Base-by-base conservation (phyloP, 116 monocot genomes). In the Phalaenopsis hybrid region DNA sequence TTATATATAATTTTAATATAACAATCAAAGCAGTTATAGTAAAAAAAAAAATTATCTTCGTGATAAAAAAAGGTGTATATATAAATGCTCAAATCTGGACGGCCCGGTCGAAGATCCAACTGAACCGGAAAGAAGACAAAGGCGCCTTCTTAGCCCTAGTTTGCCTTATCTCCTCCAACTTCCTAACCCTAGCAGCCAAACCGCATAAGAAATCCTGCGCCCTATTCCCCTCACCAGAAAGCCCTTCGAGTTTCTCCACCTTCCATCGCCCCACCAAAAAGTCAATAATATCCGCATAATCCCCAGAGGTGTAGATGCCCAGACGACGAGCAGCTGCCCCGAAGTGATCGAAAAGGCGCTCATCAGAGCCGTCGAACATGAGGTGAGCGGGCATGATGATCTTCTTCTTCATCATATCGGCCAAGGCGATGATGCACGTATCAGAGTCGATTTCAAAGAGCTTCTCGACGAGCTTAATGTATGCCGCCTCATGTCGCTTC, bases 361-460 rank as follows among this genome's bases (percentile, higher is more conserved):
- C 48, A 57, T 81, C 81, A 2, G 37, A 33, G 16, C 81, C 81
- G 44, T 81, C 81, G 17, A 74, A 81, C 81, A 81, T 75, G 34
- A 81, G 49, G 50, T 81, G 81, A n/a, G 74, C 81, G 20, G 81
- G 81, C 81, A 81, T 81, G 7, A 74, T 18, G 41, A 81, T 57
- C 57, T 75, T 75, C 74, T 81, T 58, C 58, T 20, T 58, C 58
- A 58, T 58, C 58, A 58, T 58, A 20, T 58, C 58, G 2, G 58
- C 58, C 18, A 80, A 65, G 37, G 79, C 74, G 31, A 81, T 6
- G 51, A 81, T 23, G 1, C 74, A 57, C 34, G 12, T 70, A 75
- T 81, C 74, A 13, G 81, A 74, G 43, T 81, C 81, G 2, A 81
- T 55, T 31, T 81, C 81, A 50, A 81, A 81, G 21, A 81, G 75